phyloP scores from a whole-genome alignment of 163 green algal genomes.

The Scenedesmus sp. region DNA sequence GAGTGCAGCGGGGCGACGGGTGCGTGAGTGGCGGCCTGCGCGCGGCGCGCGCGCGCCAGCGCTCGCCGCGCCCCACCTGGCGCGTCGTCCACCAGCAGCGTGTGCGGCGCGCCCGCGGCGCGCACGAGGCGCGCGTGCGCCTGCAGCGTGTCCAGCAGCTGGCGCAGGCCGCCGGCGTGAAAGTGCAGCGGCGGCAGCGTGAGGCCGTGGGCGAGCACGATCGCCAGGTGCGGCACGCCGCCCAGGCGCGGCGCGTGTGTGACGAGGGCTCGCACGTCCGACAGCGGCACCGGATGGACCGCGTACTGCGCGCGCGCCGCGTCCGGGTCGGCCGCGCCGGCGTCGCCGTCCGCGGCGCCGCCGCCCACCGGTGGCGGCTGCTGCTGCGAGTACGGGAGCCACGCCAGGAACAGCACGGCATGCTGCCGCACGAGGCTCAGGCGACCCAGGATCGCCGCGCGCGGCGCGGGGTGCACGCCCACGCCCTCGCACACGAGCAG shows the following conservation, averaged over 20 bases:
- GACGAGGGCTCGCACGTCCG: conserved; percentile 70
- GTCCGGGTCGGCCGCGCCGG: neutral
- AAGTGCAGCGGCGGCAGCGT: conserved; percentile 77
- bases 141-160: conserved; percentile 47
- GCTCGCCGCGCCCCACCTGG: too few species aligned
- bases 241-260: conserved; percentile 61
- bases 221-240: conserved; percentile 69
- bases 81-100: conserved; percentile 81
- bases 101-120: conserved; percentile 53
- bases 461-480: conserved; percentile 47
- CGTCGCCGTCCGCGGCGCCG: neutral
- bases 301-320: conserved; percentile 61
- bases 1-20: too few species aligned
- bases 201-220: conserved; percentile 73
- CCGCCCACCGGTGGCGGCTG: neutral
- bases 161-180: conserved; percentile 65
- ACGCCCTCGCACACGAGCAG: conserved; percentile 59
- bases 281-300: conserved; percentile 75
- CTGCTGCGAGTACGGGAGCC: conserved; percentile 37
- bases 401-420: conserved; percentile 28
- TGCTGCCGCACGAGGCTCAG: conserved; percentile 63
- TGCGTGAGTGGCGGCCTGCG: too few species aligned
- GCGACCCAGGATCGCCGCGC: conserved; percentile 55
- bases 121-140: conserved; percentile 61
- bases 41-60: too few species aligned